These are phyloP conservation scores for Lizonia empirigonia DNA, from an alignment of 2,329 filamentous ascomycete genomes.

Conservation along the genomic window DNA sequence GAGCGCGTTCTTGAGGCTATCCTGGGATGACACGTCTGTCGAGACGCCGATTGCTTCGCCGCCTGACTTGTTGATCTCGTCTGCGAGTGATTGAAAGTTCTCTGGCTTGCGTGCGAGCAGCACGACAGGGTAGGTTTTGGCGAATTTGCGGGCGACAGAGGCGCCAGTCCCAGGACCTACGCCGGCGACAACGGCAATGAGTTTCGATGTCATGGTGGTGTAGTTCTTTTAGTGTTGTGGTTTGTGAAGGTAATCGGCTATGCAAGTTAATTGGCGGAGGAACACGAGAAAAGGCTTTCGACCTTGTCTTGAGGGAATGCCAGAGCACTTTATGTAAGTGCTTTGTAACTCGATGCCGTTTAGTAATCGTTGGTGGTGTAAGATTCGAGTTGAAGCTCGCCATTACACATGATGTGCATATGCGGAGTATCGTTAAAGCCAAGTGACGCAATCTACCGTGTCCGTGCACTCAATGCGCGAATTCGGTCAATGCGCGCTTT, in stretches of 20 bases:
- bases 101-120: constrained; percentile 72
- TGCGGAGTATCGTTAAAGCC: constrained; percentile 26
- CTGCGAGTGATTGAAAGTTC: constrained; percentile 69
- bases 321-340: background rate
- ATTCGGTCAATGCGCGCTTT: no score
- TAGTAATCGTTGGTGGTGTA: constrained; percentile 33
- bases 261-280: background rate
- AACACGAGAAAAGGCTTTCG: background rate
- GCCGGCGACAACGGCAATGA: constrained; percentile 73
- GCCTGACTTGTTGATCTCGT: constrained; percentile 70
- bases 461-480: no score
- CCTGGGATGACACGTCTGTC: constrained; percentile 65
- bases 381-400: constrained; percentile 23
- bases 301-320: no score
- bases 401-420: constrained; percentile 2
- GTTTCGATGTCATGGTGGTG: constrained; percentile 52
- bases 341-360: constrained; percentile 21
- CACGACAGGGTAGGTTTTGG: constrained; percentile 71
- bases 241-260: background rate
- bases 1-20: constrained; percentile 65
- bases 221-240: background rate
- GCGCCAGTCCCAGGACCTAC: constrained; percentile 75
- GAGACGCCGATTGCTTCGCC: constrained; percentile 74
- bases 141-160: constrained; percentile 65
- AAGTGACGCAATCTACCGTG: constrained; percentile 31